phyloP scores from a whole-genome alignment of 352 stramenopile species.

The Phytopythium cucurbitacearum region DNA sequence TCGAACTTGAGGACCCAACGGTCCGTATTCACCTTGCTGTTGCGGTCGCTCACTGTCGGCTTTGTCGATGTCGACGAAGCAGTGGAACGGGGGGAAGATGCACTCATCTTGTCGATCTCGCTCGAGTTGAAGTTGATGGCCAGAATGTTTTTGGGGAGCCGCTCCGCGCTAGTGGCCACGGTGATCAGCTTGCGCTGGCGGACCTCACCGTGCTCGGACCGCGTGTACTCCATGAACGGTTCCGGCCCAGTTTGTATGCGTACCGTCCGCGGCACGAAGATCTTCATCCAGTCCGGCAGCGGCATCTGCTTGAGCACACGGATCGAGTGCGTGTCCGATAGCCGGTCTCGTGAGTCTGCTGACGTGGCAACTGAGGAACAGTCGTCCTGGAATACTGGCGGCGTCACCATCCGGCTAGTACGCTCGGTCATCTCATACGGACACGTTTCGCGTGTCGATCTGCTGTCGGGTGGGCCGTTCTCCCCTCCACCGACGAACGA shows the following conservation, averaged over 20 bases:
- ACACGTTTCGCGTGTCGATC: conserved; percentile 26
- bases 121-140: conserved; percentile 57
- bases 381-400: conserved; percentile 23
- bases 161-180: conserved; percentile 50
- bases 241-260: conserved; percentile 52
- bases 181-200: conserved; percentile 59
- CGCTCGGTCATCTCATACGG: conserved; percentile 19
- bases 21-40: conserved; percentile 26
- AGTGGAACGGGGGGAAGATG: conserved; percentile 6
- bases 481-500: conserved; percentile 24
- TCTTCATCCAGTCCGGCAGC: conserved; percentile 68
- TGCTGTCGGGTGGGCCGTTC: conserved; percentile 24
- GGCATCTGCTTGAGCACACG: conserved; percentile 66
- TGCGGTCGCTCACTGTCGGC: conserved; percentile 4
- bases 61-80: conserved; percentile 3
- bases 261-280: conserved; percentile 65
- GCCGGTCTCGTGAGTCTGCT: conserved; percentile 42
- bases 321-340: conserved; percentile 38
- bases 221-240: conserved; percentile 65
- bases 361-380: conserved; percentile 19
- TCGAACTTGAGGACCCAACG: conserved; percentile 74
- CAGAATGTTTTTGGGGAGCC: conserved; percentile 63
- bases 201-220: conserved; percentile 44
- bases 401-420: conserved; percentile 3
- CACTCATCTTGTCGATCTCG: conserved; percentile 13